Conservation (phyloP, 352 stramenopile genomes). For the Globisporangium paroecandrum region DNA sequence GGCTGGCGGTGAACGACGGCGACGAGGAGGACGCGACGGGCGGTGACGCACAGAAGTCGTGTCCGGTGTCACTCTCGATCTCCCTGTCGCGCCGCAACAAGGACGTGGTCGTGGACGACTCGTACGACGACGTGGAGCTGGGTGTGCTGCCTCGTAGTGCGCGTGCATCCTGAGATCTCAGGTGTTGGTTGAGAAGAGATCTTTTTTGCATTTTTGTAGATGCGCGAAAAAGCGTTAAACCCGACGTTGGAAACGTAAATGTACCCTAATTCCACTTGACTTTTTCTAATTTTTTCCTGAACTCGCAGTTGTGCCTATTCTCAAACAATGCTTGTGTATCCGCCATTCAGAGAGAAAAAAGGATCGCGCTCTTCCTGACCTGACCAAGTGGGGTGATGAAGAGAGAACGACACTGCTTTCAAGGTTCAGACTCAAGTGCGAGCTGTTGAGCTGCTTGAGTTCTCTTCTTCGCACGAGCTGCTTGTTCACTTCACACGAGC, state of each 20-base stretch:
- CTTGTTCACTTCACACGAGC: no score
- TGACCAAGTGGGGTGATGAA: no score
- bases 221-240: neutral
- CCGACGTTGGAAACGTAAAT: neutral
- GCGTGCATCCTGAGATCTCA: slow-evolving; percentile 21
- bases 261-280: neutral
- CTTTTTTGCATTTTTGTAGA: neutral
- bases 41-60: slow-evolving; percentile 23
- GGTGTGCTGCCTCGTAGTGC: slow-evolving; percentile 50
- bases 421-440: no score
- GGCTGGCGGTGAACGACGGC: slow-evolving; percentile 21
- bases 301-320: neutral
- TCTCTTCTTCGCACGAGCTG: no score
- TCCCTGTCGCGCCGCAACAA: slow-evolving; percentile 36
- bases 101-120: slow-evolving; percentile 42
- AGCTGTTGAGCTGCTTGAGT: no score
- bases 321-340: neutral
- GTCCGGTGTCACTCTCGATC: slow-evolving; percentile 37
- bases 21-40: slow-evolving; percentile 19
- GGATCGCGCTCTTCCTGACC: no score
- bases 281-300: neutral
- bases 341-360: no score
- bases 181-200: neutral
- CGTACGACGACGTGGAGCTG: slow-evolving; percentile 60
- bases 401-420: no score